Conservation (phyloP, 768 basidiomycete genomes). For the Ephemerocybe angulata region DNA sequence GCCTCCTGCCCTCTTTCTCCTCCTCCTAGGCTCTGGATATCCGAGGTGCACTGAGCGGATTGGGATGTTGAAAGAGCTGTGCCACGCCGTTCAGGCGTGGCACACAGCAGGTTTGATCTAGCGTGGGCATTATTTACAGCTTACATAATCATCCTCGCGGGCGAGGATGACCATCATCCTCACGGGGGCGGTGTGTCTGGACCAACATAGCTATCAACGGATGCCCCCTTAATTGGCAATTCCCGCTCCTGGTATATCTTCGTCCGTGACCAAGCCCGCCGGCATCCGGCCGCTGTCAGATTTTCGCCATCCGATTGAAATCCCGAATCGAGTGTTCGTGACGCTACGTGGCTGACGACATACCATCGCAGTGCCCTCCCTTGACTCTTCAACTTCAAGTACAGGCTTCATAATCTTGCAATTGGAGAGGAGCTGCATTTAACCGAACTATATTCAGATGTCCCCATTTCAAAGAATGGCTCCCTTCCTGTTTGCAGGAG, state of each 20-base stretch:
- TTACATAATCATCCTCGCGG: too few species aligned
- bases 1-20: too few species aligned
- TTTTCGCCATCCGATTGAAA: constrained; percentile 11
- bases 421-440: background rate
- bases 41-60: too few species aligned
- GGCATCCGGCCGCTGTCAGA: background rate
- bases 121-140: too few species aligned
- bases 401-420: background rate
- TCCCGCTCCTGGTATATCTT: constrained; percentile 7
- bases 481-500: constrained; percentile 53
- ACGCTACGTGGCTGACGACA: background rate
- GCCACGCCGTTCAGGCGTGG: too few species aligned
- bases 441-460: background rate
- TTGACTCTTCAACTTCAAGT: background rate
- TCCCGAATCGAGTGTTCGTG: background rate
- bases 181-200: too few species aligned
- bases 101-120: too few species aligned
- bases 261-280: background rate
- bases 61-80: too few species aligned
- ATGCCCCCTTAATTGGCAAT: constrained; percentile 5
- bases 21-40: too few species aligned
- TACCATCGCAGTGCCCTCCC: too few species aligned
- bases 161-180: too few species aligned
- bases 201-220: too few species aligned
- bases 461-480: constrained; percentile 29